phyloP scores from a whole-genome alignment of 306 rosid genomes.

The Medicago arabica region DNA sequence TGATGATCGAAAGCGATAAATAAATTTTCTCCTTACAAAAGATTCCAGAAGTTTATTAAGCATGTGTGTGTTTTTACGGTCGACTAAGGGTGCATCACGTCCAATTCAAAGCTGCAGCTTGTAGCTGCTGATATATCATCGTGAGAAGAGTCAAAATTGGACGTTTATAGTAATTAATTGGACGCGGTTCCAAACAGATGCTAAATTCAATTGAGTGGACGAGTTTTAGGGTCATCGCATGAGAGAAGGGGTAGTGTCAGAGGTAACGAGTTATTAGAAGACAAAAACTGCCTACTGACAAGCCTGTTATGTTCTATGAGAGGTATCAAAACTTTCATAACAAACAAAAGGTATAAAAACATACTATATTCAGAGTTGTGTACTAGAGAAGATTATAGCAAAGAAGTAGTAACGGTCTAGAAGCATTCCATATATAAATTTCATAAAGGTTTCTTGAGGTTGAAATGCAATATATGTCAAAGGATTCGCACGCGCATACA shows the following conservation, averaged over 20 bases:
- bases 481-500: neutral
- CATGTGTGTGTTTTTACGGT: neutral
- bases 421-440: slow-evolving; percentile 9
- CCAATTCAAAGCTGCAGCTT: neutral
- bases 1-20: too few species aligned
- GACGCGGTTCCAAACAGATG: neutral
- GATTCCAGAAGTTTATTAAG: neutral
- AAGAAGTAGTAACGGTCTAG: slow-evolving; percentile 1
- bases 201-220: neutral
- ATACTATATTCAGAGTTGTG: neutral
- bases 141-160: neutral
- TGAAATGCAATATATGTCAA: neutral
- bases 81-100: neutral
- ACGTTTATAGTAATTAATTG: neutral
- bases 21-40: neutral
- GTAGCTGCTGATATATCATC: neutral
- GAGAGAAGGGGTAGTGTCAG: too few species aligned
- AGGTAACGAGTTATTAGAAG: too few species aligned
- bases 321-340: neutral
- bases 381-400: slow-evolving; percentile 1
- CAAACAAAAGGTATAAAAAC: neutral
- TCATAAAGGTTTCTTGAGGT: neutral
- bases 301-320: neutral
- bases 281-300: neutral
- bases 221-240: too few species aligned